Base-by-base conservation (phyloP, 1,139 yeast species). In the Suhomyces coccinellae region DNA sequence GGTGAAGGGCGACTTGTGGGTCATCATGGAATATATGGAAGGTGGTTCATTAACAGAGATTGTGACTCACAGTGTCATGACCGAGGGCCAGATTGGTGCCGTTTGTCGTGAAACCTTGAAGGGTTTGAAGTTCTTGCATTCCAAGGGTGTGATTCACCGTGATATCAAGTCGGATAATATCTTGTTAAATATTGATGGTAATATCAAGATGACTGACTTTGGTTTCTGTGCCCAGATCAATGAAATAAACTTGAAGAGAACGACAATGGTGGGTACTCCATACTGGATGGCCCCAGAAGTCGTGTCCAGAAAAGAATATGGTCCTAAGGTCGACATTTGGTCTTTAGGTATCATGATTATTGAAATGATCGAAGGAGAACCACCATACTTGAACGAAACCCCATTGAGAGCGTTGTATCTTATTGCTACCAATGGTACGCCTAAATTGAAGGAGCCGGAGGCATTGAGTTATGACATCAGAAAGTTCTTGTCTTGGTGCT, bases 241-340 rank as follows among this genome's bases (percentile, higher is more conserved):
- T 55, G 98, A 91, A 59, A 74, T 80, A 41, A 85, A 87, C 49
- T 69, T 85, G 51, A 91, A 91, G 67, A 81, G 99, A 65, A 90
- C 96, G 7, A 93, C 99, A 3, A 88, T 93, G 96, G 99, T 93
- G 15, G 99, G 99, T n/a, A 93, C 99, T 0, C 99, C 99, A 5
- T 93, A 93, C 65, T 93, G 99, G 99, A 93, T 93, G 99, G 99
- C 99, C 0, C 99, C 99, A 2, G 99, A 93, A 66, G 97, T 93
- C 46, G 97, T 93, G 16, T 82, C 90, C 9, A 76, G 96, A 53
- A 90, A 91, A 62, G 97, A 90, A 57, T 93, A 93, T 63, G 99
- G 97, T 2, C 96, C 97, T 33, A 91, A 95, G 67, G 97, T 93
- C 46, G 99, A 93, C 66, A 85, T 95, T 42, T 93, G 99, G 99